Percentiles rank a stretch among this genome's conserved stretches.
These are phyloP conservation scores for Plectranthus barbatus DNA, from an alignment of 257 asterid species.

Conservation along the genomic window DNA sequence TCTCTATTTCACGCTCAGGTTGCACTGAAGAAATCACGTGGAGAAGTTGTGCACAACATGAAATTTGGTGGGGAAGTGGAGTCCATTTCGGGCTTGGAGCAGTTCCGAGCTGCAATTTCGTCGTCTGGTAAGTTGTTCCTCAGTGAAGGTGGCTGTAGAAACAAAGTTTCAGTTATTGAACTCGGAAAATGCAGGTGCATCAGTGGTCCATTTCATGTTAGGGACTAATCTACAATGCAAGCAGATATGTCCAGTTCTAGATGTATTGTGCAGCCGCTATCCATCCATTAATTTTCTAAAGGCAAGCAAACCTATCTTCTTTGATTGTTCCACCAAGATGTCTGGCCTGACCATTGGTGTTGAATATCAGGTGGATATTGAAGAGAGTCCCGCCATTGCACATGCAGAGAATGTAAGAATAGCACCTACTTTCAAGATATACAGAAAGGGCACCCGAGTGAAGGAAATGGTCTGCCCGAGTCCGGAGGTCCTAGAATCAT, in stretches of 20 bases:
- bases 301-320: constrained; percentile 36
- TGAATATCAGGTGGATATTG: constrained; percentile 85
- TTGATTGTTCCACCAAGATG: too few species aligned
- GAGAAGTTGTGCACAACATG: constrained; percentile 67
- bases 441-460: constrained; percentile 52
- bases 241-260: constrained; percentile 56
- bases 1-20: constrained; percentile 60
- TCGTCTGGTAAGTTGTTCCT: constrained; percentile 47
- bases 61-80: constrained; percentile 84
- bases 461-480: constrained; percentile 83
- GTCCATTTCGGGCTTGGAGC: constrained; percentile 52
- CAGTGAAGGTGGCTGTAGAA: neutral
- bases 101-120: constrained; percentile 69
- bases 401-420: constrained; percentile 57
- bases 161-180: neutral
- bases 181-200: constrained; percentile 44
- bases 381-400: constrained; percentile 51
- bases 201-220: constrained; percentile 60
- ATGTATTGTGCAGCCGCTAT: constrained; percentile 54
- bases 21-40: constrained; percentile 60
- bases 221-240: constrained; percentile 45
- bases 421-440: constrained; percentile 81
- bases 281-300: constrained; percentile 66
- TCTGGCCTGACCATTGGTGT: too few species aligned
- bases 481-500: constrained; percentile 70